phyloP scores from a whole-genome alignment of 371 early-diverging fungal genomes.

The Mortierella sp. region DNA sequence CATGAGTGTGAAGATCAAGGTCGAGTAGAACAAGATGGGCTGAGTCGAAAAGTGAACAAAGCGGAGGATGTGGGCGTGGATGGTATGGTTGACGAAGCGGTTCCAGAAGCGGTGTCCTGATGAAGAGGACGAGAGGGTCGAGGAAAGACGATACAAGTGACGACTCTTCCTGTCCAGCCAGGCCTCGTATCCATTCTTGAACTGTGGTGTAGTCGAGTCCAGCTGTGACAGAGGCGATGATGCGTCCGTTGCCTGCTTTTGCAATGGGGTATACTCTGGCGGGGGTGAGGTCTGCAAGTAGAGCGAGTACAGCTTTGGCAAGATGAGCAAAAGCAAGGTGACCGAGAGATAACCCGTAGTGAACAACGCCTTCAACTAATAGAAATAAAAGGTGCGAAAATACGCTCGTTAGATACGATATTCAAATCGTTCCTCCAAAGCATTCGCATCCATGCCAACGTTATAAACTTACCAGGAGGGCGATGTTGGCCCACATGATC shows the following conservation, averaged over 20 bases:
- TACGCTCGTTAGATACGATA: not conserved
- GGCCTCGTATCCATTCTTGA: slow-evolving; percentile 52
- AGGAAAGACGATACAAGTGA: slow-evolving; percentile 49
- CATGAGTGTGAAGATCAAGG: slow-evolving; percentile 63
- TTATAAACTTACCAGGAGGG: slow-evolving; percentile 60
- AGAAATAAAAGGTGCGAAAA: not conserved
- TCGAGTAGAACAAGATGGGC: slow-evolving; percentile 62
- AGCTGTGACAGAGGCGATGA: not conserved
- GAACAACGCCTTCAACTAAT: slow-evolving; percentile 39
- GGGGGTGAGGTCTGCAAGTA: slow-evolving; percentile 53
- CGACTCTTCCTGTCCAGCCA: slow-evolving; percentile 48
- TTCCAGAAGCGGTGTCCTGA: slow-evolving; percentile 44
- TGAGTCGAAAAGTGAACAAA: slow-evolving; percentile 56
- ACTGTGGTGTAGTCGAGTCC: not conserved
- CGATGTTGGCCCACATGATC: slow-evolving; percentile 77
- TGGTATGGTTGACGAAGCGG: slow-evolving; percentile 49
- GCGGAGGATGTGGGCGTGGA: slow-evolving; percentile 49
- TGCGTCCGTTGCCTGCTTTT: slow-evolving; percentile 1
- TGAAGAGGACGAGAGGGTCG: slow-evolving; percentile 34
- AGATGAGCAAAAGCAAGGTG: slow-evolving; percentile 25
- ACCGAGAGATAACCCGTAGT: slow-evolving; percentile 41
- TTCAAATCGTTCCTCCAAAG: too few relatives aligned
- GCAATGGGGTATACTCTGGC: slow-evolving; percentile 40
- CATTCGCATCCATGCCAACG: not conserved
- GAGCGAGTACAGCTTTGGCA: slow-evolving; percentile 61